Evolutionary conservation across 2,329 filamentous ascomycete species (phyloP).

Genomic region (Sclerotinia subarctica): DNA sequence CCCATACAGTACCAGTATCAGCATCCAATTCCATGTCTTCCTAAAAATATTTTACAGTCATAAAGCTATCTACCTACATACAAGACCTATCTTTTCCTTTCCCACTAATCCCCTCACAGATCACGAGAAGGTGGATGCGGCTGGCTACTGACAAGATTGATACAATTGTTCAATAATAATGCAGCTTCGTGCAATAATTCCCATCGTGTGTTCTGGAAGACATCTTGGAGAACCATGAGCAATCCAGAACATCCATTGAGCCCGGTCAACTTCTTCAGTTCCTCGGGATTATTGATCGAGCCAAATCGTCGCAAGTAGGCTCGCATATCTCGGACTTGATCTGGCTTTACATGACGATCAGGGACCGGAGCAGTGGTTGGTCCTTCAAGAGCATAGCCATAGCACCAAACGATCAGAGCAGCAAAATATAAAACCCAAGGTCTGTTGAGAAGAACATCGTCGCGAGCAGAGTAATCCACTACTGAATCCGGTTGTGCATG

Average conservation of each 20-base stretch:
- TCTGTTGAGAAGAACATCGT: conserved; percentile 85
- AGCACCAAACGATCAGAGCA: conserved; percentile 88
- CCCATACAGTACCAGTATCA: not conserved
- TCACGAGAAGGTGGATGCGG: not conserved
- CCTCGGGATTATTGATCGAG: conserved; percentile 69
- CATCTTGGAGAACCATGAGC: conserved; percentile 75
- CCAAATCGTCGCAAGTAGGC: conserved; percentile 72
- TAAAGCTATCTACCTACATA: not conserved
- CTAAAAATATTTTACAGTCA: not conserved
- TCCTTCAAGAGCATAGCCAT: conserved; percentile 87
- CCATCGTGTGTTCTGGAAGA: conserved; percentile 82
- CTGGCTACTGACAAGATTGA: conserved; percentile 47
- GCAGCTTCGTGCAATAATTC: conserved; percentile 87
- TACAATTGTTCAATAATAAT: conserved; percentile 75
- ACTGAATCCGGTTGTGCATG: conserved; percentile 37
- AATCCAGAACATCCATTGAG: conserved; percentile 82
- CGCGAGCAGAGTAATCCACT: conserved; percentile 71
- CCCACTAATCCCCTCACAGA: not conserved
- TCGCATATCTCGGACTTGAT: conserved; percentile 75
- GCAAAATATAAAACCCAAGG: conserved; percentile 97
- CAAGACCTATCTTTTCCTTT: not conserved
- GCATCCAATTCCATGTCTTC: not conserved
- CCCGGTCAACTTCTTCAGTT: conserved; percentile 68
- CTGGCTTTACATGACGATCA: conserved; percentile 53
- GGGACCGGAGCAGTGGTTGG: conserved; percentile 52